Evolutionary conservation across 2,329 filamentous ascomycete species (phyloP), one percentile per base, ranked within the genome.

Genomic region (Annulohypoxylon truncatum): DNA sequence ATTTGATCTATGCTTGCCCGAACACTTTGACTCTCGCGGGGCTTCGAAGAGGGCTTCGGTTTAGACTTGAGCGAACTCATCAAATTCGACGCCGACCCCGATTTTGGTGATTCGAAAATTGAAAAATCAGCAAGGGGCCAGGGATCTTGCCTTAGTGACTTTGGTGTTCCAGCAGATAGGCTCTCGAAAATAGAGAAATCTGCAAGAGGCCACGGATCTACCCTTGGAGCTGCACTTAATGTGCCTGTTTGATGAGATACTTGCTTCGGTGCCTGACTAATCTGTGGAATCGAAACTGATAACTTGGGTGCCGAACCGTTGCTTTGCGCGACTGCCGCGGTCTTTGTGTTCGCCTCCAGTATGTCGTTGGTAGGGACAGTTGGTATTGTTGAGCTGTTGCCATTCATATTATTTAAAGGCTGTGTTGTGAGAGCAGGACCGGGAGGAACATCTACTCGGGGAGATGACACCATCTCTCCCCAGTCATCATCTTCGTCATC

Each of bases 401-500:
- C 15, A 15, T 46, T 61, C 3, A 9, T 7, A 26, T 54, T 33
- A 7, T 31, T 40, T 7, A 47, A 38, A 12, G 52, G 35, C 15
- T 56, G 57, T 10, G 38, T 46, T 4, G 20, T 40, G n/a, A 52
- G 46, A 26, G 24, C 31, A 35, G 50, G 24, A 20, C 12, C 29
- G 12, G 54, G 55, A 6, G 56, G 58, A n/a, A 52, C 33, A 29
- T 56, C 70, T 38, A 69, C 47, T 10, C 48, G 59, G 40, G 79
- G 81, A 2, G 82, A 83, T 6, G 78, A 79, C 1, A 89, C 79
- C 86, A 89, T 89, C 65, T 89, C 86, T 1, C 86, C 86, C 86
- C 86, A 89, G 35, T 88, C 86, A 46, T 87, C 85, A 1, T 87
- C 84, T 4, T 86, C 83, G 0, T 82, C 79, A 4, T 79, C 77